phyloP scores from a whole-genome alignment of 1,284 basidiomycete species.

The Earliella scabrosa region DNA sequence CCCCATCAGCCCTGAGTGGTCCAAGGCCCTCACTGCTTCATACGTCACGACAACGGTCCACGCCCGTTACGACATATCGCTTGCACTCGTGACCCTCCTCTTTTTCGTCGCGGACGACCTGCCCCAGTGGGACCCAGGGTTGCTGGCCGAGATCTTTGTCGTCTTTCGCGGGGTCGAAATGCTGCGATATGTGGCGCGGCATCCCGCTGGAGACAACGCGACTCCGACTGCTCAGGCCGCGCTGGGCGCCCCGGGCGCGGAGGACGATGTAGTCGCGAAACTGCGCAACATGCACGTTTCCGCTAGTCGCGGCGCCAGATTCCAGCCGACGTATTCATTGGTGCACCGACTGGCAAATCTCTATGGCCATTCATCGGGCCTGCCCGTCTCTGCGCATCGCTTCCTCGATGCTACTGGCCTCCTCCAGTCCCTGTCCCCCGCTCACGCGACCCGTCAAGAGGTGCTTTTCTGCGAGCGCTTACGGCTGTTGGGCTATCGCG shows the following conservation, averaged over 20 bases:
- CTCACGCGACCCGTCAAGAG: slow-evolving; percentile 68
- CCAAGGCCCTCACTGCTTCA: slow-evolving; percentile 58
- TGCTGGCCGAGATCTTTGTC: slow-evolving; percentile 75
- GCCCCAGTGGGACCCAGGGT: slow-evolving; percentile 60
- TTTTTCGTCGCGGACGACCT: slow-evolving; percentile 72
- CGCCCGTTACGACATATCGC: slow-evolving; percentile 73
- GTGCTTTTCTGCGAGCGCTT: slow-evolving; percentile 74
- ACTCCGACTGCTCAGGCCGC: slow-evolving; percentile 33
- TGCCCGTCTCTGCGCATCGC: slow-evolving; percentile 65
- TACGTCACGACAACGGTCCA: slow-evolving; percentile 66
- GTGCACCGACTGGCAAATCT: slow-evolving; percentile 70
- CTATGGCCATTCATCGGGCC: slow-evolving; percentile 42
- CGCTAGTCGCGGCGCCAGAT: slow-evolving; percentile 45
- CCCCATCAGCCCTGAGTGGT: slow-evolving; percentile 61
- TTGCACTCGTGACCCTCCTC: slow-evolving; percentile 68
- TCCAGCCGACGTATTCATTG: slow-evolving; percentile 67
- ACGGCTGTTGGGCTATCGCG: slow-evolving; percentile 65
- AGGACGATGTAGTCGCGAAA: slow-evolving; percentile 68
- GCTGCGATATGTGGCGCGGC: slow-evolving; percentile 60
- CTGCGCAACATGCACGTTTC: slow-evolving; percentile 77
- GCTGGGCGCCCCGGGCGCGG: slow-evolving; percentile 38
- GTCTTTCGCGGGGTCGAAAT: slow-evolving; percentile 78
- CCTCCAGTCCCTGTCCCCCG: slow-evolving; percentile 66
- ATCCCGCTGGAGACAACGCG: slow-evolving; percentile 55
- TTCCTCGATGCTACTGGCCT: slow-evolving; percentile 70